Evolutionary conservation across 495 filamentous ascomycete genomes (phyloP), one percentile per base, ranked within the genome.

Genomic region (Xylaria palmicola): DNA sequence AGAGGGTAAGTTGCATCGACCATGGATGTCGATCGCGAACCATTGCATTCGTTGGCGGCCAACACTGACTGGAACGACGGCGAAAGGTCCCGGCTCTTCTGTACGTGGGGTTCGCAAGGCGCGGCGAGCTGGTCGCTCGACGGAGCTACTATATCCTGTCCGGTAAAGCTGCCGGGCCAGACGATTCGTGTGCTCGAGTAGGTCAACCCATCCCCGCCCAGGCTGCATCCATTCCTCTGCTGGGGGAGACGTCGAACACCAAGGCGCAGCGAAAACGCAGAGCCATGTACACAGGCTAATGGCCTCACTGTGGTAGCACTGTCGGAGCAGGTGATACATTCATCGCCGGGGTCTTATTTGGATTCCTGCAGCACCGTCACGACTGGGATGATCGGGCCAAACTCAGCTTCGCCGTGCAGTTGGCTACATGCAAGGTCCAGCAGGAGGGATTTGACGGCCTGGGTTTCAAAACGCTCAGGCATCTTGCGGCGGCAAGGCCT

Each of bases 281-380:
- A 45, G 59, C 17, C 26, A 55, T 15, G 26, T 13, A 36, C 13
- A 36, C 53, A 41, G 66, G 43, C 69, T 72, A 69, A 72, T 60
- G 29, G 30, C 64, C 59, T 62, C 66, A 59, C 62, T 64, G 65
- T 56, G 62, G 63, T 67, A 90, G 87, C 65, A 81, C 87, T 9
- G 81, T 90, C 49, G 87, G 88, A 44, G 88, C 88, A 58, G 88
- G 88, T 65, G 88, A 91, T 67, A 90, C 88, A 1, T 90, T 91
- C 64, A 85, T 89, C 61, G 88, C 88, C 7, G 88, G 87, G 24
- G 84, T 90, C 70, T 70, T 90, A 41, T 90, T 85, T 68, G 81
- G 78, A 19, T 66, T 88, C 62, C 72, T 80, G 45, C 82, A 75
- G 63, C 81, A 79, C 65, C 60, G 63, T 24, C 64, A 78, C 20